Conservation (phyloP, 805 yeast genomes). For the Sungouiozyma ichnusensis region DNA sequence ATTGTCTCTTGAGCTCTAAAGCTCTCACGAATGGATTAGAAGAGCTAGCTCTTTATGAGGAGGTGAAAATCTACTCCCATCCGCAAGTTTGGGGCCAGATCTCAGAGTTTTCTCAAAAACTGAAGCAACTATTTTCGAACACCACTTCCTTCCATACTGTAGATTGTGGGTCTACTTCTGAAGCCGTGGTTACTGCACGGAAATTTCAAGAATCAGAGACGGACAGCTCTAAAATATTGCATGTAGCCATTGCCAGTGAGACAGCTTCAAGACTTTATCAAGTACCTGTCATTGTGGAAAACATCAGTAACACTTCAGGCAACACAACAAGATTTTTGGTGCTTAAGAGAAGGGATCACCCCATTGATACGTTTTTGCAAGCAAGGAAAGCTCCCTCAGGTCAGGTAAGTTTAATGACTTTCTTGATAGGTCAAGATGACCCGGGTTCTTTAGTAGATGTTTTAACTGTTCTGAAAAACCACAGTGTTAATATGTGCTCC, state of each 20-base stretch:
- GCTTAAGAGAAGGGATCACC: constrained; percentile 34
- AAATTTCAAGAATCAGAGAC: constrained; percentile 13
- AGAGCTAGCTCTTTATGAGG: constrained; percentile 15
- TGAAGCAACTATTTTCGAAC: constrained; percentile 25
- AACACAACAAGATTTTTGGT: constrained; percentile 84
- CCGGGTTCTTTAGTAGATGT: constrained; percentile 71
- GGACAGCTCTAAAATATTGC: constrained; percentile 26
- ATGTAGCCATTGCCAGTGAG: constrained; percentile 65
- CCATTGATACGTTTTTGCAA: neutral
- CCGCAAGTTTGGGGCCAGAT: constrained; percentile 99
- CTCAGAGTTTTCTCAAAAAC: constrained; percentile 39
- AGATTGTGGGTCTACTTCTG: constrained; percentile 73
- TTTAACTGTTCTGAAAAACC: constrained; percentile 43
- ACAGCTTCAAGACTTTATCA: constrained; percentile 54
- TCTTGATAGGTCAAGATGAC: constrained; percentile 51
- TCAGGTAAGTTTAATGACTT: constrained; percentile 46
- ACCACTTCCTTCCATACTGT: constrained; percentile 35
- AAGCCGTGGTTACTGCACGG: constrained; percentile 62
- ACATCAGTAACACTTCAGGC: constrained; percentile 60
- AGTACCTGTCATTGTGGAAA: constrained; percentile 42
- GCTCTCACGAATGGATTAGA: constrained; percentile 29
- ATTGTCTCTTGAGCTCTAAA: constrained; percentile 40
- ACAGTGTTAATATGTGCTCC: constrained; percentile 53
- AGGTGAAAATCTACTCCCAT: constrained; percentile 70
- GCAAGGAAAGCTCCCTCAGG: constrained; percentile 1